These are phyloP conservation scores for Fusarium sp. DNA, from an alignment of 2,329 filamentous ascomycete genomes.

Conservation along the genomic window DNA sequence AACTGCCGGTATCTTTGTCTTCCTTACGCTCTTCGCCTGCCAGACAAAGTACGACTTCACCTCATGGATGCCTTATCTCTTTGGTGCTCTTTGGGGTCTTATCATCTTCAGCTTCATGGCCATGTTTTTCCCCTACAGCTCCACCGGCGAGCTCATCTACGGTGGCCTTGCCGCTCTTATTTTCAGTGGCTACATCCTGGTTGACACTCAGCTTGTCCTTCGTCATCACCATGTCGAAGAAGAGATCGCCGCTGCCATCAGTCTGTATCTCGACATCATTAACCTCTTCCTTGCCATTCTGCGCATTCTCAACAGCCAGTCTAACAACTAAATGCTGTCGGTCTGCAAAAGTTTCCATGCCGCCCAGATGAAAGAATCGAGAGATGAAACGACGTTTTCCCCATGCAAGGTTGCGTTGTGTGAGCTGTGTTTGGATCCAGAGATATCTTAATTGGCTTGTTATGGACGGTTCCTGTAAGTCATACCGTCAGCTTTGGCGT, in stretches of 20 bases:
- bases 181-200: conserved; percentile 94
- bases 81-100: conserved; percentile 88
- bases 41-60: conserved; percentile 99
- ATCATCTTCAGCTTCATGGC: conserved; percentile 94
- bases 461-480: neutral
- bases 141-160: conserved; percentile 86
- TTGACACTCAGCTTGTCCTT: conserved; percentile 96
- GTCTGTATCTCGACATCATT: conserved; percentile 94
- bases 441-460: conserved; percentile 12
- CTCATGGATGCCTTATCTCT: conserved; percentile 94
- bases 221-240: conserved; percentile 97
- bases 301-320: conserved; percentile 95
- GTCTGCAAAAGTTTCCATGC: neutral
- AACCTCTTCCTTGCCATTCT: conserved; percentile 97
- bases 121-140: conserved; percentile 87
- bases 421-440: neutral
- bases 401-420: conserved; percentile 11
- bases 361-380: too few relatives aligned
- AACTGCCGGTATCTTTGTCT: conserved; percentile 84
- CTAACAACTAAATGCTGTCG: conserved; percentile 75
- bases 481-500: conserved; percentile 19
- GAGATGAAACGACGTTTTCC: too few relatives aligned
- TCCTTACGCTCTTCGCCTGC: conserved; percentile 89
- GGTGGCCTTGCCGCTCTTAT: conserved; percentile 84
- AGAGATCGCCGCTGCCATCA: conserved; percentile 95